Evolutionary conservation across 179 eudicot species (phyloP), one percentile per base, ranked within the genome.

Genomic region (Gypsophila paniculata): DNA sequence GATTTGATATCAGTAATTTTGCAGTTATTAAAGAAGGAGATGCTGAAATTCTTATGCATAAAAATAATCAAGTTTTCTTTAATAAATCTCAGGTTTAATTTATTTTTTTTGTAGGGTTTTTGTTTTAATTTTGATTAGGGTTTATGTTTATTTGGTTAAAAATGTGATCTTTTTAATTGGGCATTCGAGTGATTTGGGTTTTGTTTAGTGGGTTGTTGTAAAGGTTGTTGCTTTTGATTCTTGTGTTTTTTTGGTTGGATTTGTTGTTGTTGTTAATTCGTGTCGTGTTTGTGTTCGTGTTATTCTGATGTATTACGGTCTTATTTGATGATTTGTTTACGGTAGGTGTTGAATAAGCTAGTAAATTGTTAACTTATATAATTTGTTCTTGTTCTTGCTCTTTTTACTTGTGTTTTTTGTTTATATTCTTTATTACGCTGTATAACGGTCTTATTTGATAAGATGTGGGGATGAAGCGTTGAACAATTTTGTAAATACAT

Each of bases 41-140:
- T 67, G 96, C 99, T 70, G 99, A 95, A 87, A 92, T 95, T 86
- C 84, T 95, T 62, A 88, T 92, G 96, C 97, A 86, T 78, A 81
- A 82, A n/a, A 83, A 89, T 23, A 92, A 92, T 62, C 82, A 87
- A 89, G 99, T 95, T 78, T 95, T 95, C 61, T 95, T 78, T 83
- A 95, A 95, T 74, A 91, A 88, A 76, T 72, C 99, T 75, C 99
- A 94, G 99, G 99, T 94, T 75, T 58, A 12, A 23, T 67, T 46
- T 42, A 2, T 44, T 6, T 2, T 19, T 53, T 69, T 9, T 42
- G 46, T 42, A 29, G 34, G 61, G 15, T 59, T 22, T 9, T 36
- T 64, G 1, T 8, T 69, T 32, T 58, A 57, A 12, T 23, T 46
- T 66, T 22, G 46, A 23, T 22, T 66, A 11, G 70, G 15, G 8